These are phyloP conservation scores for Biscogniauxia mediterranea DNA, from an alignment of 2,329 filamentous ascomycete genomes.

Conservation along the genomic window DNA sequence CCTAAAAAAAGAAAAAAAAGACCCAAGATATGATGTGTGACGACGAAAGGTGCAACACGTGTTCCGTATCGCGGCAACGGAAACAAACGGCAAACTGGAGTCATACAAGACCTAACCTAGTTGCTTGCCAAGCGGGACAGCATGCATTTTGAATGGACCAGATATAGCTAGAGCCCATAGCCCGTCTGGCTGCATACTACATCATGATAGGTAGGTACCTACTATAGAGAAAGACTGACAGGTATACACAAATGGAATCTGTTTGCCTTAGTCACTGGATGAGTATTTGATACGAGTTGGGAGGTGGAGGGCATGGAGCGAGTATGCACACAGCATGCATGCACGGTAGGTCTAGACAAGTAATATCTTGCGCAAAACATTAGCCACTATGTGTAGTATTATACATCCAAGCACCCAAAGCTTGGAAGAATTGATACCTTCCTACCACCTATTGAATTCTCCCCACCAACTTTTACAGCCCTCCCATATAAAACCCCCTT, in stretches of 20 bases:
- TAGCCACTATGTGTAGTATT: not conserved
- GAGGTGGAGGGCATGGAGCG: not conserved
- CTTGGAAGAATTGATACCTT: not conserved
- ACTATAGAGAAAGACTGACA: not conserved
- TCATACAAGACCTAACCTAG: not conserved
- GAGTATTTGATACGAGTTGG: not conserved
- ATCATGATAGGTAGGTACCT: too few relatives aligned
- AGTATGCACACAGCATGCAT: not conserved
- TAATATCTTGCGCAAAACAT: not conserved
- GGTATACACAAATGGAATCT: not conserved
- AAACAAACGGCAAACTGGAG: not conserved
- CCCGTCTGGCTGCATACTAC: too few relatives aligned
- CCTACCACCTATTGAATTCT: not conserved
- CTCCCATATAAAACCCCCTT: not conserved
- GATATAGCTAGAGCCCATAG: not conserved
- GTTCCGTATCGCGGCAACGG: not conserved
- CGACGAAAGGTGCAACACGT: not conserved
- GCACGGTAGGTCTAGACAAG: not conserved
- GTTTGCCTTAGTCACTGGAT: not conserved
- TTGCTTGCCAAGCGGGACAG: not conserved
- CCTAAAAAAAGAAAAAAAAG: too few relatives aligned
- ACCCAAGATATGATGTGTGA: not conserved
- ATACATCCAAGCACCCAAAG: not conserved
- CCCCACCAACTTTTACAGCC: not conserved
- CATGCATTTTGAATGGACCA: not conserved